phyloP scores from a whole-genome alignment of 2,329 filamentous ascomycete genomes.

The Clonostachys rosea region DNA sequence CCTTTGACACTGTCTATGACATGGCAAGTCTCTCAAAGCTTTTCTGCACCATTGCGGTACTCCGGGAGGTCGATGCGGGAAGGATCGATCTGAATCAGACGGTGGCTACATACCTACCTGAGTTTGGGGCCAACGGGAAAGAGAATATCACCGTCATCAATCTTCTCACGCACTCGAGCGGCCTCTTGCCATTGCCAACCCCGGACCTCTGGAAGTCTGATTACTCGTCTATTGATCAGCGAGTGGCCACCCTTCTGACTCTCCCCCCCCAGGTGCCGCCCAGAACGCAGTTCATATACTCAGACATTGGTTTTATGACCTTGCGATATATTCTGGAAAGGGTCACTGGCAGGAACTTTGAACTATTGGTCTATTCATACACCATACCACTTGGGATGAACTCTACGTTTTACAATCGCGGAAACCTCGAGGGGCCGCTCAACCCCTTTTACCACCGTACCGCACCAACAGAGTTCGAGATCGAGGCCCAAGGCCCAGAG shows the following conservation, averaged over 20 bases:
- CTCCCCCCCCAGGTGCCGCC: constrained; percentile 15
- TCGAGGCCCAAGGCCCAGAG: constrained; percentile 14
- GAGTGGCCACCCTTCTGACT: constrained; percentile 15
- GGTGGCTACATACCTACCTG: constrained; percentile 21
- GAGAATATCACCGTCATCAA: constrained; percentile 21
- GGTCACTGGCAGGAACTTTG: constrained; percentile 14
- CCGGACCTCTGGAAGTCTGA: constrained; percentile 12
- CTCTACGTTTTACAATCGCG: constrained; percentile 23
- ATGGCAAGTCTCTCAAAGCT: constrained; percentile 30
- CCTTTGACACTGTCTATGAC: constrained; percentile 27
- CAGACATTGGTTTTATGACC: constrained; percentile 26
- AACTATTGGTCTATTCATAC: constrained; percentile 15
- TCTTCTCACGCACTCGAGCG: constrained; percentile 24
- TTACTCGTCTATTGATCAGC: constrained; percentile 8
- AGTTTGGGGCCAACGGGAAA: constrained; percentile 22
- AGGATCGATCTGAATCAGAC: constrained; percentile 15
- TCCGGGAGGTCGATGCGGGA: constrained; percentile 19
- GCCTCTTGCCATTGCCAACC: constrained; percentile 18
- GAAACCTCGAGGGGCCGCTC: constrained; percentile 16
- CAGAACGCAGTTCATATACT: constrained; percentile 21
- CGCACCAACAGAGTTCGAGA: constrained; percentile 22
- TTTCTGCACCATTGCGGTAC: constrained; percentile 23
- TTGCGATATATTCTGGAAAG: constrained; percentile 18
- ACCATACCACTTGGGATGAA: constrained; percentile 18
- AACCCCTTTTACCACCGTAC: constrained; percentile 15